A percentile compares a stretch with the other conserved stretches of the same genome.
Evolutionary conservation across 2,329 filamentous ascomycete genomes (phyloP).

Genomic region (Clonostachys rosea): DNA sequence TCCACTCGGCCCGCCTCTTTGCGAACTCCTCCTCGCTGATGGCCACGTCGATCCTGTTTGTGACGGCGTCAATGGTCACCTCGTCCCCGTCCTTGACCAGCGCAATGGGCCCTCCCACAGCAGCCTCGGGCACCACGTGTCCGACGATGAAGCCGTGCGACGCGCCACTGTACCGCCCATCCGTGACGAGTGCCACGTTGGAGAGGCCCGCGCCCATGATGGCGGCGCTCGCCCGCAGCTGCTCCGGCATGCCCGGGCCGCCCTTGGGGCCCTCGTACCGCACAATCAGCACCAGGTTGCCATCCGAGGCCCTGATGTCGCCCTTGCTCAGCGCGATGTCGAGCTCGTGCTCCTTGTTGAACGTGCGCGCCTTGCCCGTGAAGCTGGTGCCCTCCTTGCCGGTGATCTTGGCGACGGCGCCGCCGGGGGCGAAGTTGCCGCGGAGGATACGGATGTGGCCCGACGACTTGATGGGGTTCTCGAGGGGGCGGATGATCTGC

Average conservation of each 20-base stretch:
- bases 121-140: slow-evolving; percentile 83
- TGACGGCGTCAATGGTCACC: slow-evolving; percentile 79
- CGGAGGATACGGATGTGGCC: slow-evolving; percentile 86
- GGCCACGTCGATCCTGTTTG: slow-evolving; percentile 60
- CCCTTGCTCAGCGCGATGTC: slow-evolving; percentile 71
- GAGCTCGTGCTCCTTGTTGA: slow-evolving; percentile 79
- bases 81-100: slow-evolving; percentile 77
- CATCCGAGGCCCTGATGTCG: slow-evolving; percentile 45
- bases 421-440: slow-evolving; percentile 83
- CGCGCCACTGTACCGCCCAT: slow-evolving; percentile 75
- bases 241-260: slow-evolving; percentile 92
- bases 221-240: slow-evolving; percentile 86
- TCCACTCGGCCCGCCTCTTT: slow-evolving; percentile 55
- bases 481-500: slow-evolving; percentile 79
- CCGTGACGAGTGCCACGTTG: slow-evolving; percentile 69
- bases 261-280: slow-evolving; percentile 93
- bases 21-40: slow-evolving; percentile 62
- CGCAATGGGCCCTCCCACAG: slow-evolving; percentile 79
- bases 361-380: slow-evolving; percentile 75
- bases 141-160: slow-evolving; percentile 85
- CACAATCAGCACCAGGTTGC: slow-evolving; percentile 86
- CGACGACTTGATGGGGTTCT: slow-evolving; percentile 69
- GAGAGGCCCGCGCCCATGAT: slow-evolving; percentile 88
- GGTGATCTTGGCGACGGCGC: slow-evolving; percentile 93
- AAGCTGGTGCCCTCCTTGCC: slow-evolving; percentile 88